Evolutionary conservation across 192 early-diverging fungal genomes (phyloP).

Genomic region (Podila epicladia): DNA sequence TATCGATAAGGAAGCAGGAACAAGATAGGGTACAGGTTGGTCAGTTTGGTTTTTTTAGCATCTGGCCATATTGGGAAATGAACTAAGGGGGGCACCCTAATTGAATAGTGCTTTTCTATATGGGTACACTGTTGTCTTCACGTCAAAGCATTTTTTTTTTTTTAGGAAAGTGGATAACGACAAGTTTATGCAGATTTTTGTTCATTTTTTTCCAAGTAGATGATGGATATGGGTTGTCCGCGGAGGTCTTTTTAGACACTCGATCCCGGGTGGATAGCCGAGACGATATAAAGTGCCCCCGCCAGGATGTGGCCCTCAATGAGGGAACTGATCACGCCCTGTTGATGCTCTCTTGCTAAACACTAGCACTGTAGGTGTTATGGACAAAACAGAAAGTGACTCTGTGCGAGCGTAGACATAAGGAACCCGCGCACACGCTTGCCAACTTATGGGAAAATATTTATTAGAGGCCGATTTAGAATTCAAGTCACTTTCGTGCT

Average conservation of each 20-base stretch:
- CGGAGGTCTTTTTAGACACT: slow-evolving; percentile 3
- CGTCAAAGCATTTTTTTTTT: no score
- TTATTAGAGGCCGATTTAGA: not conserved
- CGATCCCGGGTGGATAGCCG: slow-evolving; percentile 3
- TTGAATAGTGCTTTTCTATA: no score
- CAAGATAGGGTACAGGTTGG: no score
- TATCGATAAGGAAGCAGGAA: no score
- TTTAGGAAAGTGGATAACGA: no score
- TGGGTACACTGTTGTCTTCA: no score
- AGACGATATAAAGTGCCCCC: slow-evolving; percentile 1
- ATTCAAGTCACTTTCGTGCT: not conserved
- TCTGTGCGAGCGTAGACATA: slow-evolving; percentile 5
- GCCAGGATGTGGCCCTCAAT: slow-evolving; percentile 2
- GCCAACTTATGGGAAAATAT: not conserved
- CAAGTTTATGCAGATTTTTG: no score
- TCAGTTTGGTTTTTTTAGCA: no score
- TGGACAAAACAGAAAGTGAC: slow-evolving; percentile 7
- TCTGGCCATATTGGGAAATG: no score
- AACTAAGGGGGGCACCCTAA: no score
- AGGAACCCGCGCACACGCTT: not conserved
- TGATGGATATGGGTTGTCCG: not conserved
- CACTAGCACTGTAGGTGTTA: slow-evolving; percentile 5
- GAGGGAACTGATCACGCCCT: slow-evolving; percentile 1
- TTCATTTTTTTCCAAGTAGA: no score
- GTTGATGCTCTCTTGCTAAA: slow-evolving; percentile 7